Percentiles rank a stretch among this genome's conserved stretches.
These are phyloP conservation scores for Bimuria novae-zelandiae DNA, from an alignment of 2,329 filamentous ascomycete species.

Conservation along the genomic window DNA sequence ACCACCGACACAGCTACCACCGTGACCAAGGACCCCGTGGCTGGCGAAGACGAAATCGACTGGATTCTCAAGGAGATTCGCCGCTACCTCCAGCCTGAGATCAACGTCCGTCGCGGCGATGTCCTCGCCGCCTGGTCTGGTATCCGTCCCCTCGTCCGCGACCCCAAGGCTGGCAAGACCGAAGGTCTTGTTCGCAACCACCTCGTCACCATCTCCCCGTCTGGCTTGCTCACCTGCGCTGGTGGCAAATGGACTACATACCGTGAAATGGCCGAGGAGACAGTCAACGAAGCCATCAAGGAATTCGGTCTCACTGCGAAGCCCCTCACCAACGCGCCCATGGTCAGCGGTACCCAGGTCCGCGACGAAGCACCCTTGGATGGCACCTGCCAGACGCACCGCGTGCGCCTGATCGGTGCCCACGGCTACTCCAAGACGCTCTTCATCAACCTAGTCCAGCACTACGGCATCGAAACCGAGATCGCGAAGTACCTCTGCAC, in stretches of 20 bases:
- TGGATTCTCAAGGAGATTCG: conserved; percentile 87
- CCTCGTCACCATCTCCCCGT: conserved; percentile 76
- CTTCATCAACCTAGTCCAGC: conserved; percentile 93
- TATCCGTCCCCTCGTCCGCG: conserved; percentile 82
- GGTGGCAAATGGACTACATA: conserved; percentile 95
- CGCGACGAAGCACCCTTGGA: conserved; percentile 73
- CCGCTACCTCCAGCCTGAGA: conserved; percentile 80
- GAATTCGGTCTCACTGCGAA: conserved; percentile 67
- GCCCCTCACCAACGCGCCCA: conserved; percentile 63
- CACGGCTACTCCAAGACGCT: conserved; percentile 89
- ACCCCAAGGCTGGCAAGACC: conserved; percentile 83
- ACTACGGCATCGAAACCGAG: conserved; percentile 89
- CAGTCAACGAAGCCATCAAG: conserved; percentile 77
- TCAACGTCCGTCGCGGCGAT: conserved; percentile 81
- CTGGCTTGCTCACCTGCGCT: conserved; percentile 81
- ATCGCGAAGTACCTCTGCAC: conserved; percentile 86
- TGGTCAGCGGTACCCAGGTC: conserved; percentile 72
- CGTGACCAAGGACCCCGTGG: conserved; percentile 74
- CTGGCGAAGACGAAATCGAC: conserved; percentile 81
- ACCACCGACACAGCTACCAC: conserved; percentile 80
- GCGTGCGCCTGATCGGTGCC: conserved; percentile 78
- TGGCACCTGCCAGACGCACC: conserved; percentile 81
- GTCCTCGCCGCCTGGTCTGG: conserved; percentile 91
- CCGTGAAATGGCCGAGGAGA: conserved; percentile 90
- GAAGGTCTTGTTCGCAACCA: conserved; percentile 88